Evolutionary conservation across 1,284 basidiomycete genomes (phyloP).

Genomic region (Marasmius sp.): DNA sequence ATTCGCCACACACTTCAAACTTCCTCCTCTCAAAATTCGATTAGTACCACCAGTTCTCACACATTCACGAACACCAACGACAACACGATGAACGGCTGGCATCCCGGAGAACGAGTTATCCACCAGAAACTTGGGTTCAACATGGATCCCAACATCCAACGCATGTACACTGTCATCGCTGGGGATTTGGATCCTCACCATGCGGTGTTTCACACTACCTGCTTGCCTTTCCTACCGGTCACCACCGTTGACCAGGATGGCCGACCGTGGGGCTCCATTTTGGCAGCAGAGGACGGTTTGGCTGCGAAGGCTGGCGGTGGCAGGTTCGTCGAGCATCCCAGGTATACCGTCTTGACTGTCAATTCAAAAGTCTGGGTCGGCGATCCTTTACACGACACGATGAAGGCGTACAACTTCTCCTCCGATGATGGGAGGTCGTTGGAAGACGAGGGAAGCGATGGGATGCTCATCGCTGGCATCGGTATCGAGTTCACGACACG

Average conservation of each 20-base stretch:
- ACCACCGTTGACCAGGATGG: conserved; percentile 41
- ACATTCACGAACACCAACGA: background rate
- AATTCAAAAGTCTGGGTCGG: conserved; percentile 50
- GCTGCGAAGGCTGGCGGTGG: conserved; percentile 26
- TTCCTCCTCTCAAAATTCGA: background rate
- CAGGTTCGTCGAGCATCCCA: conserved; percentile 40
- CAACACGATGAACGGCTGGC: conserved; percentile 40
- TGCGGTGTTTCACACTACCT: conserved; percentile 40
- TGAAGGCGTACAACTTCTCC: conserved; percentile 12
- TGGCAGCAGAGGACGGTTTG: conserved; percentile 35
- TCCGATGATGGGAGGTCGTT: conserved; percentile 9
- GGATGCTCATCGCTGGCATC: conserved; percentile 52
- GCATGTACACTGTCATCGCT: conserved; percentile 27
- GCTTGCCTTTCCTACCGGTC: conserved; percentile 46
- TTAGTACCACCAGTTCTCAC: background rate
- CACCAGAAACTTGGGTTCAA: conserved; percentile 36
- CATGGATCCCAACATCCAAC: conserved; percentile 27
- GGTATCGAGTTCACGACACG: conserved; percentile 60
- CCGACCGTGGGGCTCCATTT: conserved; percentile 49
- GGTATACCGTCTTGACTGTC: conserved; percentile 41
- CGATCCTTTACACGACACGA: conserved; percentile 50
- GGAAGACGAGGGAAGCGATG: conserved; percentile 9
- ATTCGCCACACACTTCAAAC: too few relatives aligned
- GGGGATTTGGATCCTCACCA: conserved; percentile 45
- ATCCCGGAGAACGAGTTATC: conserved; percentile 41